Conservation (phyloP, 2,329 filamentous ascomycete genomes). For the Aspergillus tamarii region DNA sequence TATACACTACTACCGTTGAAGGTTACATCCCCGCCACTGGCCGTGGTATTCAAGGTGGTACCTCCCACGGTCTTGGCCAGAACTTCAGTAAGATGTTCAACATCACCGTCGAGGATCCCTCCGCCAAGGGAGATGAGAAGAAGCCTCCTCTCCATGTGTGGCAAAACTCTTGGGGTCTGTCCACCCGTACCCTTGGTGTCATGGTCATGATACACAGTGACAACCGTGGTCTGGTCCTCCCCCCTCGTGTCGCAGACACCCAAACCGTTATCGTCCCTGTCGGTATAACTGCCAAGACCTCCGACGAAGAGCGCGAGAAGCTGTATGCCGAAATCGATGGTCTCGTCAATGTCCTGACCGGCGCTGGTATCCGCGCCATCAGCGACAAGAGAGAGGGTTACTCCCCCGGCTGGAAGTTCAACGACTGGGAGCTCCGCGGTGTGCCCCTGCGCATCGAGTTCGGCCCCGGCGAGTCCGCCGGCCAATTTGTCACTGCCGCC, state of each 20-base stretch:
- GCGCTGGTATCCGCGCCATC: conserved; percentile 75
- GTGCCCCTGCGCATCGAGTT: conserved; percentile 93
- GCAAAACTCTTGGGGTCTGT: conserved; percentile 99
- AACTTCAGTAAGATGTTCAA: conserved; percentile 99
- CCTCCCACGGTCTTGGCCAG: conserved; percentile 91
- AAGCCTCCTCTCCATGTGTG: conserved; percentile 83
- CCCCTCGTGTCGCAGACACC: conserved; percentile 83
- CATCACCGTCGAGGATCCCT: conserved; percentile 92
- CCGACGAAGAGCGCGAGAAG: conserved; percentile 74
- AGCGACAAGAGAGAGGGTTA: conserved; percentile 87
- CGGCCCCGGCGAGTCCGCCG: conserved; percentile 89
- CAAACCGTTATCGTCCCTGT: conserved; percentile 90
- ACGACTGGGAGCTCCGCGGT: conserved; percentile 97
- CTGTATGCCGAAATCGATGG: conserved; percentile 76
- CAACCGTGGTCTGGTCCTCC: conserved; percentile 91
- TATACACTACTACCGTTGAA: conserved; percentile 96
- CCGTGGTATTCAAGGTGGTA: conserved; percentile 93
- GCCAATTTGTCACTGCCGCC: conserved; percentile 79
- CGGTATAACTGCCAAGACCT: conserved; percentile 86
- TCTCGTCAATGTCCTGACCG: conserved; percentile 70
- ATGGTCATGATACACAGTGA: conserved; percentile 99
- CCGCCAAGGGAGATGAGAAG: conserved; percentile 70
- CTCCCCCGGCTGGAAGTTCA: conserved; percentile 96
- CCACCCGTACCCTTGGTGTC: conserved; percentile 94
- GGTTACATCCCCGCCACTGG: conserved; percentile 96